Evolutionary conservation across 352 stramenopile genomes (phyloP).

Genomic region (Globisporangium spinosum): DNA sequence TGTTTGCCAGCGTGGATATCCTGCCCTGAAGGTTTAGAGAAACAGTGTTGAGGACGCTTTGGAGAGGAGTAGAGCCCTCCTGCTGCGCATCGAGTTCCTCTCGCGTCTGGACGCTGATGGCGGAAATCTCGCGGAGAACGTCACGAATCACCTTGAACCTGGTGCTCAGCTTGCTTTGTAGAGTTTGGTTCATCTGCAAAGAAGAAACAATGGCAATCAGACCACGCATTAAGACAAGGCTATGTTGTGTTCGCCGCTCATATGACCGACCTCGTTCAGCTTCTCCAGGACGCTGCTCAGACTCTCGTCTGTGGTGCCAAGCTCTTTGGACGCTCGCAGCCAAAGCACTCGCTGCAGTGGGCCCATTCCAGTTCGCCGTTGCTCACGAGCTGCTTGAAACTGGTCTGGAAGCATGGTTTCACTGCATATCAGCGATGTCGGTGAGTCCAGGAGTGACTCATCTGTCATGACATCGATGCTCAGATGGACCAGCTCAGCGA

Average conservation of each 20-base stretch:
- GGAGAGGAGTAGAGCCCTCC: slow-evolving; percentile 20
- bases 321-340: slow-evolving; percentile 31
- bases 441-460: slow-evolving; percentile 14
- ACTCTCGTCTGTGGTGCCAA: slow-evolving; percentile 21
- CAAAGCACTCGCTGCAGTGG: slow-evolving; percentile 29
- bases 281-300: slow-evolving; percentile 22
- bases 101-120: slow-evolving; percentile 18
- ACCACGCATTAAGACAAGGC: too few species aligned
- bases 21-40: neutral
- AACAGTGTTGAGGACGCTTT: slow-evolving; percentile 26
- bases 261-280: slow-evolving; percentile 5
- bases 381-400: slow-evolving; percentile 19
- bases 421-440: slow-evolving; percentile 21
- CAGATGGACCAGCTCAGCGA: slow-evolving; percentile 37
- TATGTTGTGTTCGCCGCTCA: neutral
- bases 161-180: slow-evolving; percentile 25
- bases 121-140: slow-evolving; percentile 20
- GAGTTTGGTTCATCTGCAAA: slow-evolving; percentile 22
- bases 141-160: slow-evolving; percentile 27
- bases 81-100: slow-evolving; percentile 27
- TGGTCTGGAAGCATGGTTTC: slow-evolving; percentile 19
- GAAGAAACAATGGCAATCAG: neutral
- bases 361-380: slow-evolving; percentile 24
- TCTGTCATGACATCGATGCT: slow-evolving; percentile 31
- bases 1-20: neutral